A percentile compares a stretch with the other conserved stretches of the same genome.
Conservation (phyloP, 1,139 yeast genomes). For the Groenewaldozyma sp. region DNA sequence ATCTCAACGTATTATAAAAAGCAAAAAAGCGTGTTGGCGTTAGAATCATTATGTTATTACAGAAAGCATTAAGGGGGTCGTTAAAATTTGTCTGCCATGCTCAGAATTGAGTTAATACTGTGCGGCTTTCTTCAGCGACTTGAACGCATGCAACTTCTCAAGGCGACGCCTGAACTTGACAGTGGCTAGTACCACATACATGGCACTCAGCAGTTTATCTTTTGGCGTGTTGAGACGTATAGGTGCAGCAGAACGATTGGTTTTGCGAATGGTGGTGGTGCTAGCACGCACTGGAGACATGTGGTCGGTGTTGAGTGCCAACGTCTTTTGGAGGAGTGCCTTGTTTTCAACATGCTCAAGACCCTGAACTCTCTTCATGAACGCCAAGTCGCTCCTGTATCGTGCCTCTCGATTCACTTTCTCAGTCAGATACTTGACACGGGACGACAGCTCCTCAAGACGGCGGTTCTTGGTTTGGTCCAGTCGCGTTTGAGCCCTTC, state of each 20-base stretch:
- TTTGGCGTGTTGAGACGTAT: too few relatives aligned
- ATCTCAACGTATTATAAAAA: not conserved
- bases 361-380: conserved; percentile 43
- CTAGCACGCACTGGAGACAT: too few relatives aligned
- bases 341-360: conserved; percentile 15
- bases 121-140: conserved; percentile 7
- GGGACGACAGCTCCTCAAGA: conserved; percentile 11
- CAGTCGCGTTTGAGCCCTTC: too few relatives aligned
- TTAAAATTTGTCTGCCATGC: not conserved
- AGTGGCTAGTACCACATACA: conserved; percentile 48
- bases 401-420: conserved; percentile 23
- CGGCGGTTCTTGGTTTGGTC: too few relatives aligned
- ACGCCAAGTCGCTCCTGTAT: conserved; percentile 41
- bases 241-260: too few relatives aligned
- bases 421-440: conserved; percentile 17
- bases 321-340: conserved; percentile 6
- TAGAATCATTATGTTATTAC: not conserved
- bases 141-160: conserved; percentile 14
- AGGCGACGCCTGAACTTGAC: conserved; percentile 41
- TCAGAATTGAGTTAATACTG: not conserved
- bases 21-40: too few relatives aligned
- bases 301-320: too few relatives aligned
- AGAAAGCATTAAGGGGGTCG: not conserved
- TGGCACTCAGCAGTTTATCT: conserved; percentile 28
- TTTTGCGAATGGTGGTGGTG: too few relatives aligned